These are phyloP conservation scores for Hevea brasiliensis DNA, from an alignment of 345 rosid species.

Conservation along the genomic window DNA sequence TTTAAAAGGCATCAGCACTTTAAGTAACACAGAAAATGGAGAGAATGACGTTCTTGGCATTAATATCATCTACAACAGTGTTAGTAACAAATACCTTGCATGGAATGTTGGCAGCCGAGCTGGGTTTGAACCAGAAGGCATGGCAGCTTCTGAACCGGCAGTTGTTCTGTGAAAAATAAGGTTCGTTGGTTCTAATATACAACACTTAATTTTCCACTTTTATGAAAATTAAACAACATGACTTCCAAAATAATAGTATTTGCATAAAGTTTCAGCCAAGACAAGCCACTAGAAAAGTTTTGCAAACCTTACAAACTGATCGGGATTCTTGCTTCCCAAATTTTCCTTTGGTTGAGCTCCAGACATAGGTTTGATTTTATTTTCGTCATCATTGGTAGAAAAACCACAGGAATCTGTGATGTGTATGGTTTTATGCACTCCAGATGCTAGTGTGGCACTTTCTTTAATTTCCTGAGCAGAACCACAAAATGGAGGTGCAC, in stretches of 20 bases:
- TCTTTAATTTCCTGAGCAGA: slow-evolving; percentile 51
- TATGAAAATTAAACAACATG: not conserved
- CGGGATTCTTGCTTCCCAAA: slow-evolving; percentile 40
- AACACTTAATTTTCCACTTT: not conserved
- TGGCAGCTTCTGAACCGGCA: slow-evolving; percentile 50
- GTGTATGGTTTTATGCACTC: slow-evolving; percentile 17
- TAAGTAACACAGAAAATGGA: not conserved
- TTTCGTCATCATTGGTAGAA: slow-evolving; percentile 28
- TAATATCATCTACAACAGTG: not conserved
- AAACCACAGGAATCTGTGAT: slow-evolving; percentile 23
- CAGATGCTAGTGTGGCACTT: slow-evolving; percentile 29
- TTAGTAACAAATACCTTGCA: slow-evolving; percentile 51
- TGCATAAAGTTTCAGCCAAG: not conserved
- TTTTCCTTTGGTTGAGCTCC: slow-evolving; percentile 39
- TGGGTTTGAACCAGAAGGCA: slow-evolving; percentile 55
- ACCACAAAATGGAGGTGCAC: slow-evolving; percentile 81
- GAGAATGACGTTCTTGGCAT: not conserved
- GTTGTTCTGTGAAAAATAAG: slow-evolving; percentile 41
- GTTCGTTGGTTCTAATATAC: not conserved
- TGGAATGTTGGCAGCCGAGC: slow-evolving; percentile 87
- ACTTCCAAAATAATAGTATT: not conserved
- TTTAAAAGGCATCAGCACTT: not conserved
- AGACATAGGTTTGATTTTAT: slow-evolving; percentile 27
- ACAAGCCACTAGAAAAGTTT: slow-evolving; percentile 5
- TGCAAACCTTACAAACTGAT: slow-evolving; percentile 57